Conservation (phyloP, 1,284 basidiomycete species). For the Ceratobasidium papillatum region DNA sequence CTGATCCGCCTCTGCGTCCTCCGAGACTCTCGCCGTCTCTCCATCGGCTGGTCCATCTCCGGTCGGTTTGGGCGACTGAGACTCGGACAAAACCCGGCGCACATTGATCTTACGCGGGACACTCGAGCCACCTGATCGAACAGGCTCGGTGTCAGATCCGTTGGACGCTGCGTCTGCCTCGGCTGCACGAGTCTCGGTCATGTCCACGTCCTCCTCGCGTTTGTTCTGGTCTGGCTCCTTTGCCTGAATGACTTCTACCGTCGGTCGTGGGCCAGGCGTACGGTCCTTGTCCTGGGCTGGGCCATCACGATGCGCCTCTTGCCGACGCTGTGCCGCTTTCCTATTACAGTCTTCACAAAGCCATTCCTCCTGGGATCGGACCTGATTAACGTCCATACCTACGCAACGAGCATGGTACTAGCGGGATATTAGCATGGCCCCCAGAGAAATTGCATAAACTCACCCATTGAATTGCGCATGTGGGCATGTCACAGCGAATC, state of each 20-base stretch:
- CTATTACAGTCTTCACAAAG: conserved; percentile 35
- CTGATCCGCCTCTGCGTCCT: conserved; percentile 8
- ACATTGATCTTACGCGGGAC: conserved; percentile 20
- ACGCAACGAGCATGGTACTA: conserved; percentile 36
- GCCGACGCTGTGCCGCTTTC: conserved; percentile 25
- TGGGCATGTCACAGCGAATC: conserved; percentile 37
- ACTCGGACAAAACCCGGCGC: conserved; percentile 23
- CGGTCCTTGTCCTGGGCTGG: conserved; percentile 19
- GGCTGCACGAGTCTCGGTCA: neutral
- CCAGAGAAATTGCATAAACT: neutral
- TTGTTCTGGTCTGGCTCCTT: conserved; percentile 3
- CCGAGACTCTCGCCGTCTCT: neutral
- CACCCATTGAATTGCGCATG: conserved; percentile 39
- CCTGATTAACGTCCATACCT: conserved; percentile 11
- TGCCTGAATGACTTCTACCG: neutral
- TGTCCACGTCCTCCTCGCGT: conserved; percentile 28
- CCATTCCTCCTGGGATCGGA: conserved; percentile 15
- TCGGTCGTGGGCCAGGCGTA: neutral
- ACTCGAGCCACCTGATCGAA: neutral
- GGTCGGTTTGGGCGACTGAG: conserved; percentile 4
- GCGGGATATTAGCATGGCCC: neutral
- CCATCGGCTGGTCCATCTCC: neutral
- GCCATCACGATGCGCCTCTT: conserved; percentile 35
- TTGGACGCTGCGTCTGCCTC: conserved; percentile 12
- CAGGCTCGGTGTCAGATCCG: conserved; percentile 21